Evolutionary conservation across 768 basidiomycete genomes (phyloP).

Genomic region (Trametes gibbosa): DNA sequence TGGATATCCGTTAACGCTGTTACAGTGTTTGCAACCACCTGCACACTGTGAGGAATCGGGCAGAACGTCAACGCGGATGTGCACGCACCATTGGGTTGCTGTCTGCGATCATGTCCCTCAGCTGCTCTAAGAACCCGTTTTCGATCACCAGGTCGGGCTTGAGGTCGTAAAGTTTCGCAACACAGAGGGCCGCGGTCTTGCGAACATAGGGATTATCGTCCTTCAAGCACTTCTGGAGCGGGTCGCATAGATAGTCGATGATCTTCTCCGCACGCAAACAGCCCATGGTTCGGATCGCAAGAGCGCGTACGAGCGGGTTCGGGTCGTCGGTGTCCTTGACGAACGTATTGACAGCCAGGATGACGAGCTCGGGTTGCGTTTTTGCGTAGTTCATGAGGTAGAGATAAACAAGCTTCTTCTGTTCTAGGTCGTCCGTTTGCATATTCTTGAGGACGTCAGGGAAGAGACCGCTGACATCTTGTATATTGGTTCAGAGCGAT

Average conservation of each 20-base stretch:
- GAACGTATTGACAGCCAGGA: conserved; percentile 98
- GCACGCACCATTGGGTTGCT: conserved; percentile 88
- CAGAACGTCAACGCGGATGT: background rate
- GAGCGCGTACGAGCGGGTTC: conserved; percentile 93
- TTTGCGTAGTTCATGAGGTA: conserved; percentile 99
- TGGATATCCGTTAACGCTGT: conserved; percentile 93
- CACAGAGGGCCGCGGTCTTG: conserved; percentile 95
- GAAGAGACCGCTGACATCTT: conserved; percentile 91
- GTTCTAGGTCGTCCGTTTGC: conserved; percentile 99
- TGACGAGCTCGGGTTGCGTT: conserved; percentile 97
- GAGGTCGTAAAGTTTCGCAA: conserved; percentile 96
- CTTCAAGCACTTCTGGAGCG: conserved; percentile 83
- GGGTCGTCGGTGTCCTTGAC: conserved; percentile 97
- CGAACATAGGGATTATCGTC: conserved; percentile 99
- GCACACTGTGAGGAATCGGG: conserved; percentile 1
- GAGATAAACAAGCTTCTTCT: conserved; percentile 99
- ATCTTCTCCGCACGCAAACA: conserved; percentile 97
- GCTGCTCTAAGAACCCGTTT: conserved; percentile 85
- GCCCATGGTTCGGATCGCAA: conserved; percentile 98
- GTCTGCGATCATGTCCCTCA: conserved; percentile 92
- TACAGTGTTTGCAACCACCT: conserved; percentile 98
- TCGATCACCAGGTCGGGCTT: conserved; percentile 95
- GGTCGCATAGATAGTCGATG: conserved; percentile 97
- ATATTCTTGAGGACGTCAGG: conserved; percentile 99
- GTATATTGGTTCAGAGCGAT: background rate